These are phyloP conservation scores for Penicillium ochrochloron DNA, from an alignment of 495 filamentous ascomycete genomes.

Conservation along the genomic window DNA sequence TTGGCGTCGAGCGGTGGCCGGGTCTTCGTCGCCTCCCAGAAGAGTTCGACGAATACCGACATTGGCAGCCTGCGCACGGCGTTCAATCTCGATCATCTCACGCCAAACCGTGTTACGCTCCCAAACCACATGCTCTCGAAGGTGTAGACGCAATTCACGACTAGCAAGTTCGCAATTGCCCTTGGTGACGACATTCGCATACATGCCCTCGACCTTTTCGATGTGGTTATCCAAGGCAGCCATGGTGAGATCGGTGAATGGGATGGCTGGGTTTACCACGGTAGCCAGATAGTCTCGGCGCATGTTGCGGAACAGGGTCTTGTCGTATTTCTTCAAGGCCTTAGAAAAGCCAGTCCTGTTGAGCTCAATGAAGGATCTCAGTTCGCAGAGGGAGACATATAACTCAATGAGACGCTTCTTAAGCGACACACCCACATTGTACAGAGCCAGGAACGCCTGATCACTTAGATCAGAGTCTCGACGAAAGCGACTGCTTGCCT, in stretches of 20 bases:
- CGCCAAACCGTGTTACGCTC: constrained; percentile 98
- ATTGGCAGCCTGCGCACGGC: constrained; percentile 93
- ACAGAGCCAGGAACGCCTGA: constrained; percentile 68
- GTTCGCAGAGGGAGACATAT: constrained; percentile 93
- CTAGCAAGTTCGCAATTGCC: constrained; percentile 75
- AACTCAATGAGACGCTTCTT: constrained; percentile 87
- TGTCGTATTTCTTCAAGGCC: constrained; percentile 98
- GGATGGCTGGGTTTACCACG: constrained; percentile 72
- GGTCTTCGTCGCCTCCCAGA: constrained; percentile 75
- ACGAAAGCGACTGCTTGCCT: constrained; percentile 26
- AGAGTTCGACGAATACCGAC: constrained; percentile 80
- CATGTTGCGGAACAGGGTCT: constrained; percentile 82
- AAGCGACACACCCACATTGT: constrained; percentile 80
- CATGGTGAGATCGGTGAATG: constrained; percentile 75
- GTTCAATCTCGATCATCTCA: constrained; percentile 97
- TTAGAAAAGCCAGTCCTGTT: constrained; percentile 97
- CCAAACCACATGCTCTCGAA: constrained; percentile 98
- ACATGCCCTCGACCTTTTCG: constrained; percentile 71
- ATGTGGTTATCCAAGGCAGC: constrained; percentile 72
- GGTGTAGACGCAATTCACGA: constrained; percentile 85
- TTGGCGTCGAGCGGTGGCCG: constrained; percentile 71
- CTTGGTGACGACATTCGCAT: constrained; percentile 78
- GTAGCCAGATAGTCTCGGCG: constrained; percentile 74
- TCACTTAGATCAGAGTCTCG: constrained; percentile 73
- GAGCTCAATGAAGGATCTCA: constrained; percentile 94